Conservation (phyloP, 2,329 filamentous ascomycete species). For the Cladorrhinum sp. region DNA sequence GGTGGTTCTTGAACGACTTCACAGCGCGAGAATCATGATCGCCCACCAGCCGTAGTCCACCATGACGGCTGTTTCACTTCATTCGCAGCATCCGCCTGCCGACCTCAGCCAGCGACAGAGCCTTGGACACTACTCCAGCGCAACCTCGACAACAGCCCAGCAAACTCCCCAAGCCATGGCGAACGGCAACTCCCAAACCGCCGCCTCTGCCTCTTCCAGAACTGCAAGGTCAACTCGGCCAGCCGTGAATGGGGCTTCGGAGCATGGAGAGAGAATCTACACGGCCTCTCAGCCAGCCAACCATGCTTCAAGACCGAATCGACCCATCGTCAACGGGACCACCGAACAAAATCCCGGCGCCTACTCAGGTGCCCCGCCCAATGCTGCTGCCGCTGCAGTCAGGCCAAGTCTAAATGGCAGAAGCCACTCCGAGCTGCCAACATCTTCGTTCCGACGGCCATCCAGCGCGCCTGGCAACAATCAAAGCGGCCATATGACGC, state of each 20-base stretch:
- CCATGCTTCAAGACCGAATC: neutral
- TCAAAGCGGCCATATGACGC: slow-evolving; percentile 21
- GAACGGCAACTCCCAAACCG: slow-evolving; percentile 1
- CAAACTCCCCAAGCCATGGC: slow-evolving; percentile 23
- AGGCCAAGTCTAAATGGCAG: slow-evolving; percentile 4
- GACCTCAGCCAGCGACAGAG: slow-evolving; percentile 19
- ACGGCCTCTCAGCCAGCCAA: neutral
- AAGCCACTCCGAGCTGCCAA: slow-evolving; percentile 2
- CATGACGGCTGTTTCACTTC: slow-evolving; percentile 27
- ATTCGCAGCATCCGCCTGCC: slow-evolving; percentile 15
- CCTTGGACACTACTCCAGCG: slow-evolving; percentile 16
- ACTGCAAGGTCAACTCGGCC: slow-evolving; percentile 1
- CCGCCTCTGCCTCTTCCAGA: slow-evolving; percentile 6
- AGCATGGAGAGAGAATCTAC: neutral
- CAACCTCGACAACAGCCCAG: slow-evolving; percentile 6
- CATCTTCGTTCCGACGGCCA: slow-evolving; percentile 36
- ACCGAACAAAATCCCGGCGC: neutral
- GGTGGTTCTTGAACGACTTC: neutral
- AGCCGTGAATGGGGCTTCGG: slow-evolving; percentile 6
- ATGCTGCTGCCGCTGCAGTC: slow-evolving; percentile 1
- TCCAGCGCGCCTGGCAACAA: slow-evolving; percentile 47
- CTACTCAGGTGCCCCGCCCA: neutral
- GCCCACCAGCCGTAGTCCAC: slow-evolving; percentile 10
- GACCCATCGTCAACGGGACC: neutral
- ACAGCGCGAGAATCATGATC: slow-evolving; percentile 19